Evolutionary conservation across 108 stramenopile species (phyloP).

Genomic region (Cyclotella kingstonii): DNA sequence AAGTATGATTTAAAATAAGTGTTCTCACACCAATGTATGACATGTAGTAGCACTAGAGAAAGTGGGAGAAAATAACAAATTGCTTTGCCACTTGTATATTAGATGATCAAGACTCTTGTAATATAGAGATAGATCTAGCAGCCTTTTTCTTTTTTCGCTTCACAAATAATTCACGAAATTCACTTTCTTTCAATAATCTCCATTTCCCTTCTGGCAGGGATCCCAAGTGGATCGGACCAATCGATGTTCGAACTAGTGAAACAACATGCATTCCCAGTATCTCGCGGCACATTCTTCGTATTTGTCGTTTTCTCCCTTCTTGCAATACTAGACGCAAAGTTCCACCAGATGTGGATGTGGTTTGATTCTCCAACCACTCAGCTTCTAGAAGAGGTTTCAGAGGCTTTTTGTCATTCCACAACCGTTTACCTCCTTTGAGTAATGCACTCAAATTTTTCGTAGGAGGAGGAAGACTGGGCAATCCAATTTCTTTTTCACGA

Average conservation of each 20-base stretch:
- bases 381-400: conserved; percentile 55
- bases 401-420: conserved; percentile 47
- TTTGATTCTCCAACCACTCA: conserved; percentile 47
- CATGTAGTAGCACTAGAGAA: too few species aligned
- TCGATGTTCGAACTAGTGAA: conserved; percentile 48
- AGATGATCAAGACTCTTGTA: too few species aligned
- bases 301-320: conserved; percentile 78
- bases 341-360: neutral
- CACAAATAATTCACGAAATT: neutral
- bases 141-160: too few species aligned
- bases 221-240: conserved; percentile 62
- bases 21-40: too few species aligned
- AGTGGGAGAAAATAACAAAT: too few species aligned
- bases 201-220: conserved; percentile 60
- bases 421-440: conserved; percentile 36
- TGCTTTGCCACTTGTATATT: too few species aligned
- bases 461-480: conserved; percentile 35
- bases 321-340: conserved; percentile 60
- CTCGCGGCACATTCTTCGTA: conserved; percentile 74
- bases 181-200: conserved; percentile 37
- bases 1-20: too few species aligned
- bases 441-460: conserved; percentile 42
- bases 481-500: conserved; percentile 45
- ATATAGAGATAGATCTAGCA: too few species aligned
- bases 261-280: conserved; percentile 68